Evolutionary conservation across 208 protist species (phyloP).

Genomic region (Leishmania turanica): DNA sequence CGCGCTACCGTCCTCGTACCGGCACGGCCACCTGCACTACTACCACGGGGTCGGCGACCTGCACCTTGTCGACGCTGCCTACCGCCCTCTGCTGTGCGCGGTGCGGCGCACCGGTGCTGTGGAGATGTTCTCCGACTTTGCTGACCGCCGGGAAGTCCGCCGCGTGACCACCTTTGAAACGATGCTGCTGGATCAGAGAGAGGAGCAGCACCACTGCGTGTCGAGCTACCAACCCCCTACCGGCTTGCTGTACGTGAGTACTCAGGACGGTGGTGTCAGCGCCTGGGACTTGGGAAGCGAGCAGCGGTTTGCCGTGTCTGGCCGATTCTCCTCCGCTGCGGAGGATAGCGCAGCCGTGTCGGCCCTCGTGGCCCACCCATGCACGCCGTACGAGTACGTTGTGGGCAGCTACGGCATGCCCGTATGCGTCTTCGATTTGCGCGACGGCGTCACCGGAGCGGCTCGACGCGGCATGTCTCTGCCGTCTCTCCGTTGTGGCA

Average conservation of each 20-base stretch:
- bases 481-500: conserved; percentile 9
- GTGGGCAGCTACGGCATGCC: conserved; percentile 33
- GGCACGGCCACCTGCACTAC: conserved; percentile 16
- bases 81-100: conserved; percentile 67
- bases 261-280: conserved; percentile 41
- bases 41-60: conserved; percentile 44
- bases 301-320: conserved; percentile 32
- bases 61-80: conserved; percentile 75
- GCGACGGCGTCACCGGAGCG: conserved; percentile 24
- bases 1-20: conserved; percentile 24
- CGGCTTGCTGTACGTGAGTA: conserved; percentile 56
- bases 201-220: conserved; percentile 51
- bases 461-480: conserved; percentile 45
- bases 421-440: conserved; percentile 46
- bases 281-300: conserved; percentile 59
- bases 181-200: conserved; percentile 36
- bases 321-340: conserved; percentile 26
- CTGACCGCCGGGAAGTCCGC: conserved; percentile 28
- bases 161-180: conserved; percentile 74
- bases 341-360: conserved; percentile 14
- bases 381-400: conserved; percentile 32
- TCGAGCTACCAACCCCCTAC: conserved; percentile 70
- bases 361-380: conserved; percentile 41
- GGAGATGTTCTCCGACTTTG: conserved; percentile 63
- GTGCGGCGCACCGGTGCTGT: conserved; percentile 73